These are phyloP conservation scores for Hypoxylon sp. DNA, from an alignment of 2,329 filamentous ascomycete genomes.

Conservation along the genomic window DNA sequence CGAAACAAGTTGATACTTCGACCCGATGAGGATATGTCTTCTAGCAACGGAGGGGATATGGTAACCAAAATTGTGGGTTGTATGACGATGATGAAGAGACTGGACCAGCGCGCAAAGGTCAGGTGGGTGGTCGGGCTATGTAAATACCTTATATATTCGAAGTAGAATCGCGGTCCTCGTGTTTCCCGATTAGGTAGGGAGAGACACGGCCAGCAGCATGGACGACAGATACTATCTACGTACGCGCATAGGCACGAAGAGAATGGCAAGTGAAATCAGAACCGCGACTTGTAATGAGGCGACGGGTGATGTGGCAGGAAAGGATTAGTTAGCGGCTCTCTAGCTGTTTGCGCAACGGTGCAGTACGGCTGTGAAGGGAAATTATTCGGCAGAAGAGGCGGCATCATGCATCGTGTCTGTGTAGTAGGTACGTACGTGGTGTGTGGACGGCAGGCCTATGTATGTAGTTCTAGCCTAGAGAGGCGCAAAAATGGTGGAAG, in stretches of 20 bases:
- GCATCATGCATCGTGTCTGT: conserved; percentile 55
- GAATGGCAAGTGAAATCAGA: conserved; percentile 38
- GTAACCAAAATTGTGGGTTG: conserved; percentile 18
- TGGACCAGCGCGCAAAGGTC: conserved; percentile 20
- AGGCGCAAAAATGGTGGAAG: conserved; percentile 29
- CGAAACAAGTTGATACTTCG: conserved; percentile 27
- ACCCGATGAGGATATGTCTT: conserved; percentile 7
- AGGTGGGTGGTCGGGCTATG: conserved; percentile 32
- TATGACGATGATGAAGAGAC: conserved; percentile 31
- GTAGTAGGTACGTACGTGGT: conserved; percentile 45
- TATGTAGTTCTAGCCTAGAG: conserved; percentile 28
- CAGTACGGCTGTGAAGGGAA: conserved; percentile 53
- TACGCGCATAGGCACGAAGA: conserved; percentile 36
- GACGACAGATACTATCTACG: conserved; percentile 41
- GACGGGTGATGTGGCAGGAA: conserved; percentile 53
- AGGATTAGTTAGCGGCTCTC: conserved; percentile 50
- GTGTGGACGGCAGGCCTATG: conserved; percentile 34
- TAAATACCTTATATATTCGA: conserved; percentile 44
- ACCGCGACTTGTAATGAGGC: conserved; percentile 42
- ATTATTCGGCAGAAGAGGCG: conserved; percentile 52
- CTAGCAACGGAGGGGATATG: conserved; percentile 7
- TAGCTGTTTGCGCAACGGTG: conserved; percentile 53
- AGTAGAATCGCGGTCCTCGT: conserved; percentile 34
- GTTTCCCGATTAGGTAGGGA: conserved; percentile 44
- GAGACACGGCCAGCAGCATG: conserved; percentile 42